Evolutionary conservation across 192 early-diverging fungal genomes (phyloP), one percentile per base, ranked within the genome.

Genomic region (Coemansia sp.): DNA sequence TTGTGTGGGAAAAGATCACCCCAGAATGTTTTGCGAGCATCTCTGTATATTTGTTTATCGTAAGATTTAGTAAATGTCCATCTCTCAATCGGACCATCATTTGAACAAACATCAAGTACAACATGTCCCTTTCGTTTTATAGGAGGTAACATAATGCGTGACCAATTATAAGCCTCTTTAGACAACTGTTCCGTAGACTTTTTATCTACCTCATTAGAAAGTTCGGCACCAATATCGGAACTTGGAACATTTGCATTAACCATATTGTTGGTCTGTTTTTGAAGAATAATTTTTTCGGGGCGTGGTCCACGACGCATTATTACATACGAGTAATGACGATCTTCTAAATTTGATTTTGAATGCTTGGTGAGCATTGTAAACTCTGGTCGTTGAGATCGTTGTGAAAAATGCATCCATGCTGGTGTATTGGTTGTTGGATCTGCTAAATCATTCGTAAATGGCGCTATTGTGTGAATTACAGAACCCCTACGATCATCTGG

Each of bases 371-470:
- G 84, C 85, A 88, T 92, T 81, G 90, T 82, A 61, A 84, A 87
- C 17, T 57, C 60, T 0, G 90, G 87, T 10, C 88, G 78, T 56
- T 91, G 88, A 22, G 90, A 78, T 24, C 88, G 75, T 67, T 95
- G 94, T 23, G 91, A 92, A 65, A 92, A 94, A 58, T 93, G 90
- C 36, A 92, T 89, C 92, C 92, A 94, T 54, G 68, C 62, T 19
- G 78, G 63, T 1, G 84, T 85, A n/a, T 68, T 69, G 24, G 80
- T 58, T 32, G 94, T 69, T 1, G 94, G 94, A 55, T 93, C 93
- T 0, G 81, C 63, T 2, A 80, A 78, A 46, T 93, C 90, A 60
- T 93, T 91, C 5, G 92, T 87, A 61, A 92, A 89, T 71, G 94
- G 94, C 31, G 90, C 92, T 21, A 95, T 74, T n/a, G 92, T 89